Base-by-base conservation (phyloP, 768 basidiomycete species). In the Xerocomellus dryophilus region DNA sequence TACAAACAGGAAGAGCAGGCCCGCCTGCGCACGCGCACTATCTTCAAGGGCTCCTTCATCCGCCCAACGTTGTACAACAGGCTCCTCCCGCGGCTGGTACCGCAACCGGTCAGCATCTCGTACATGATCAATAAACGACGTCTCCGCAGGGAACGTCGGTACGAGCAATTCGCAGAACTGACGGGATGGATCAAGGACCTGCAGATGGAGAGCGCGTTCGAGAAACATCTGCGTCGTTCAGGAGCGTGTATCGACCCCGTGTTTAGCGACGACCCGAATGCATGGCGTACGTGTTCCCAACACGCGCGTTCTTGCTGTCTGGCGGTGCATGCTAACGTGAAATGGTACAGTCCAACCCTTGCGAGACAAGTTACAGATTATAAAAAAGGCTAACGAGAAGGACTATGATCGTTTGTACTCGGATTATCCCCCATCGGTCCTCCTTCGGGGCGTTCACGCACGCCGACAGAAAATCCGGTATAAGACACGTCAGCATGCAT, bases 61-160 rank as follows among this genome's bases (percentile, higher is more conserved):
- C 82, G 81, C 11, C 80, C 91, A 0, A 77, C 85, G 0, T 47
- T 81, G 8, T 81, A 71, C 69, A 82, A 92, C 65, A 76, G 72
- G 0, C 90, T 92, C 1, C 78, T 97, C 14, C 92, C 92, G 0
- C 82, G 90, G 0, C 73, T 97, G 60, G 82, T 79, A 36, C 91
- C 90, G 1, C 92, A 96, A 57, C 94, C 95, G 0, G 61, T 71
- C 5, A 74, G 79, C n/a, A 80, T 93, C 42, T 77, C 81, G 2
- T 78, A 81, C 66, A 90, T 93, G 74, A 89, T 95, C 32, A 66
- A 72, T 39, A 69, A 72, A 15, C 74, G 86, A 2, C 71, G 78
- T 15, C 56, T 64, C 8, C 71, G 72, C 5, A 72, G 78, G 1
- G 82, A 75, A 7, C 68, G 72, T 34, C 78, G 89, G 5, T 58